A percentile compares a stretch with the other conserved stretches of the same genome.
Evolutionary conservation across 208 protist species (phyloP).

Genomic region (Crithidia expoeki): DNA sequence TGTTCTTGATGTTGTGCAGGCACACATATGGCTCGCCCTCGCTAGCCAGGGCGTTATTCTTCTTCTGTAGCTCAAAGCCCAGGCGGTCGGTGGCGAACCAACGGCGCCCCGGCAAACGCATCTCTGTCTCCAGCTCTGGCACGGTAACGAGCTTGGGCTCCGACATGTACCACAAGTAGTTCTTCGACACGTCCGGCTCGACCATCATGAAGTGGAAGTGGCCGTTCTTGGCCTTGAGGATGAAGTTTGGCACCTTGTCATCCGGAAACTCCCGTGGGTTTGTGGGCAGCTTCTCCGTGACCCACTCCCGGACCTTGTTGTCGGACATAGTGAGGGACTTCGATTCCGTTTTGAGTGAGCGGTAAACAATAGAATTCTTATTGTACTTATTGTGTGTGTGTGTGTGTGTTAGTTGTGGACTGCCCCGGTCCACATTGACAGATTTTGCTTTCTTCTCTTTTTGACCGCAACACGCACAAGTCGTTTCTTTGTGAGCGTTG

Average conservation of each 20-base stretch:
- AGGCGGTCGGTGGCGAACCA: slow-evolving; percentile 76
- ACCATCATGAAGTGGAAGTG: slow-evolving; percentile 63
- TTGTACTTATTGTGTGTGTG: slow-evolving; percentile 12
- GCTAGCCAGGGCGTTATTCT: slow-evolving; percentile 48
- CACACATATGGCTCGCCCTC: slow-evolving; percentile 78
- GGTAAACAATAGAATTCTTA: not conserved
- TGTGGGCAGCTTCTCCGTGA: slow-evolving; percentile 29
- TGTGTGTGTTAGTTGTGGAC: slow-evolving; percentile 1
- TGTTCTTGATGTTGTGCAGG: slow-evolving; percentile 54
- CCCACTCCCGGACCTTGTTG: not conserved
- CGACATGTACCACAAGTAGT: slow-evolving; percentile 83
- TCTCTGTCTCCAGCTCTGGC: slow-evolving; percentile 54
- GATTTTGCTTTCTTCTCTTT: not conserved
- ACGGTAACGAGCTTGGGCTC: slow-evolving; percentile 39
- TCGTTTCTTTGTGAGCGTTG: not conserved
- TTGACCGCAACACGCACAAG: not conserved
- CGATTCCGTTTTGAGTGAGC: not conserved
- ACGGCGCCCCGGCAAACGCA: slow-evolving; percentile 60
- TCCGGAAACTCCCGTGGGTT: slow-evolving; percentile 60
- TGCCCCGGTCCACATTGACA: not conserved
- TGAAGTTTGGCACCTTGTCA: slow-evolving; percentile 52
- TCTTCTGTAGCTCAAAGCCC: slow-evolving; percentile 57
- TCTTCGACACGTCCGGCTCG: slow-evolving; percentile 51
- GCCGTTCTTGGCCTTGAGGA: slow-evolving; percentile 73
- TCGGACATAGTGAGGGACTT: slow-evolving; percentile 5